phyloP scores from a whole-genome alignment of 305 asterid genomes.

The Fraxinus greggii region DNA sequence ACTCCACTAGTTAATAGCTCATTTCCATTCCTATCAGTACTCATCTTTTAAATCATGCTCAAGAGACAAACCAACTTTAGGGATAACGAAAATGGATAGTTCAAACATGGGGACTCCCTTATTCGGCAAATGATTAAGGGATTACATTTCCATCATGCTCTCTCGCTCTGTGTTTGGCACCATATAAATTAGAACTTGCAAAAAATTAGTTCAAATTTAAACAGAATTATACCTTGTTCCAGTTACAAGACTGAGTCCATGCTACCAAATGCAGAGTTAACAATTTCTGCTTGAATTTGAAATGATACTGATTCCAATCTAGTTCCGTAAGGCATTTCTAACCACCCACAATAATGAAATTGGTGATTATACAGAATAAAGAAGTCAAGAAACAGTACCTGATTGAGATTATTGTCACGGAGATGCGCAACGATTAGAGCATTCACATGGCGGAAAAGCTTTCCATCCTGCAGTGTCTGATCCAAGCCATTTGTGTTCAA shows the following conservation, averaged over 20 bases:
- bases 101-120: neutral
- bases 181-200: neutral
- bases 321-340: neutral
- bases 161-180: neutral
- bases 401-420: constrained; percentile 70
- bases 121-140: neutral
- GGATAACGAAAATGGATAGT: neutral
- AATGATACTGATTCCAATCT: neutral
- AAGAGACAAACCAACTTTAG: neutral
- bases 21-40: neutral
- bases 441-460: constrained; percentile 69
- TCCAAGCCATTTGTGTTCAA: constrained; percentile 43
- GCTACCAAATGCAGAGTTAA: neutral
- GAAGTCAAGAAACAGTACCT: constrained; percentile 37
- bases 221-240: neutral
- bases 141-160: neutral
- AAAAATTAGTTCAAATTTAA: neutral
- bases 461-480: constrained; percentile 65
- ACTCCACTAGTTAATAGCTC: neutral
- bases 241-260: neutral
- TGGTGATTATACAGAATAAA: neutral
- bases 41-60: neutral
- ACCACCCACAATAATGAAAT: neutral
- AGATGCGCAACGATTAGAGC: constrained; percentile 77
- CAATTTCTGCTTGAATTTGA: neutral